These are phyloP conservation scores for Vitis rupestris DNA, from an alignment of 164 flowering plant genomes.

Conservation along the genomic window DNA sequence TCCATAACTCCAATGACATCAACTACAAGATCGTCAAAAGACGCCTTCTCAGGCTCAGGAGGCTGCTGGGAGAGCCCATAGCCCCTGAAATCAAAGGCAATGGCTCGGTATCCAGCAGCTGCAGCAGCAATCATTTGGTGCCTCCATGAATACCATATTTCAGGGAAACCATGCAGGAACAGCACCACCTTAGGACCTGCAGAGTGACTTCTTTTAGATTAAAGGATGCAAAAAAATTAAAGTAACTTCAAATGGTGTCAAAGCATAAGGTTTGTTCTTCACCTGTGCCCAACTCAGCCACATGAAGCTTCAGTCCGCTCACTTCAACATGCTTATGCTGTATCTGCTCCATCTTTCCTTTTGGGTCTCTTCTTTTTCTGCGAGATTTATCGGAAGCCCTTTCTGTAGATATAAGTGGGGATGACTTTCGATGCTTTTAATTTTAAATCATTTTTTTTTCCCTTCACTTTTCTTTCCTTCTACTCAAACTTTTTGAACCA, in stretches of 20 bases:
- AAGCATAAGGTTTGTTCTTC: not conserved
- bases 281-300: conserved; percentile 40
- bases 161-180: conserved; percentile 48
- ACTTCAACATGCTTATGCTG: conserved; percentile 36
- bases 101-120: conserved; percentile 16
- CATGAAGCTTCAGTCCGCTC: conserved; percentile 51
- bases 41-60: conserved; percentile 32
- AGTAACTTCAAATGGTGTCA: not conserved
- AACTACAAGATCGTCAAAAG: conserved; percentile 28
- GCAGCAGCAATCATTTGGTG: conserved; percentile 21
- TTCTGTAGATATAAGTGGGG: no score
- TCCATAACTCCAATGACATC: no score
- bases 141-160: conserved; percentile 36
- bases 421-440: no score
- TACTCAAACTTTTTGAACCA: no score
- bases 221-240: not conserved
- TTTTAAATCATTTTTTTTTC: no score
- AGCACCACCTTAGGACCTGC: conserved; percentile 29
- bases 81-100: conserved; percentile 21
- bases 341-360: conserved; percentile 34
- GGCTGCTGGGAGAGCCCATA: conserved; percentile 22
- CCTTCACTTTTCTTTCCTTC: no score
- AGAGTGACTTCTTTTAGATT: not conserved
- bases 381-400: not conserved
- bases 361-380: not conserved